Conservation (phyloP, 2,329 filamentous ascomycete genomes). For the Fusarium sp. region DNA sequence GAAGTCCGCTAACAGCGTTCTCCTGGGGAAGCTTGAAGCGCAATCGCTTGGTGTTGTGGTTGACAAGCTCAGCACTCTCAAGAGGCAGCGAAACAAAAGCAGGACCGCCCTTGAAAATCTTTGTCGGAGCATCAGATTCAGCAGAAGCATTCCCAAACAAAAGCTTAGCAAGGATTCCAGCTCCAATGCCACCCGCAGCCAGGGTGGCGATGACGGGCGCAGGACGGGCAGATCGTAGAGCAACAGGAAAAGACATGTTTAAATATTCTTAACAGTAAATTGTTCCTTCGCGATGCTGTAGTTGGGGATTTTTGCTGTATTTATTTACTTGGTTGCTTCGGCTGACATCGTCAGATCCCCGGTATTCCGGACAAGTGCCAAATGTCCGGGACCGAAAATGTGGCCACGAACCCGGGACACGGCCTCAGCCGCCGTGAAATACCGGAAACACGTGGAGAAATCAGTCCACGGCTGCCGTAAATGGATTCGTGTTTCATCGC, state of each 20-base stretch:
- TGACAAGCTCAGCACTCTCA: constrained; percentile 64
- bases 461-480: background rate
- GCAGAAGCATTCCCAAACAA: constrained; percentile 38
- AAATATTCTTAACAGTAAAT: background rate
- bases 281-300: background rate
- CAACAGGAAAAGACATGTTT: constrained; percentile 28
- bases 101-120: constrained; percentile 51
- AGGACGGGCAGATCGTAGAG: constrained; percentile 32
- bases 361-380: constrained; percentile 22
- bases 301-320: background rate
- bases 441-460: background rate
- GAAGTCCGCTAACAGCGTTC: constrained; percentile 60
- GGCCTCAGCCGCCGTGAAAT: background rate
- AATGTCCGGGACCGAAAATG: constrained; percentile 16
- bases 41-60: constrained; percentile 69
- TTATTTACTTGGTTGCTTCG: background rate
- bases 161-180: constrained; percentile 35
- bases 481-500: background rate
- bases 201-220: constrained; percentile 39
- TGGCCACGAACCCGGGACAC: background rate
- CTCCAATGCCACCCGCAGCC: constrained; percentile 29
- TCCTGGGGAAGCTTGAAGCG: constrained; percentile 66
- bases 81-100: constrained; percentile 62
- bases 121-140: constrained; percentile 26
- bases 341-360: background rate